Conservation (phyloP, 176 grass and related monocot species). For the Sorghum bicolor region DNA sequence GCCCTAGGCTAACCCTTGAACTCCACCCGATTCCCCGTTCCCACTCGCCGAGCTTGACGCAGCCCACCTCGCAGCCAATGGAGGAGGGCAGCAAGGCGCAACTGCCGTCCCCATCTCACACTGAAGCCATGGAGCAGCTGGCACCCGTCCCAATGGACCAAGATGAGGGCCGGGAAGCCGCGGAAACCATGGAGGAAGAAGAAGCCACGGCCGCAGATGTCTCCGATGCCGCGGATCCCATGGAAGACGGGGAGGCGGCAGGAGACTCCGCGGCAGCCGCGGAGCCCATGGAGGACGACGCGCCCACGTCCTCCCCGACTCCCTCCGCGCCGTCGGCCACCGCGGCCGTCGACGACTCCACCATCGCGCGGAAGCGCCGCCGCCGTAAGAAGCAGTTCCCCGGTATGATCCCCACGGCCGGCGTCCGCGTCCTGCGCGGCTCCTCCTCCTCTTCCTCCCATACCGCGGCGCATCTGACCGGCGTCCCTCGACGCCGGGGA, state of each 20-base stretch:
- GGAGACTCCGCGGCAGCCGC: neutral
- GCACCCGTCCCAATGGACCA: constrained; percentile 36
- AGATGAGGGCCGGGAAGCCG: constrained; percentile 2
- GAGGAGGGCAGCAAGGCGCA: constrained; percentile 28
- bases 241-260: constrained; percentile 41
- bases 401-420: constrained; percentile 74
- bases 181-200: constrained; percentile 50
- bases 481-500: constrained; percentile 50
- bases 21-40: constrained; percentile 19
- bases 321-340: constrained; percentile 37
- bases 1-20: constrained; percentile 38
- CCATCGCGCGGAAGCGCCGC: constrained; percentile 59
- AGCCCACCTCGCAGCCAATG: constrained; percentile 22
- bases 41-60: constrained; percentile 9
- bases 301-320: constrained; percentile 48
- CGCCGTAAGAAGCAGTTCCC: constrained; percentile 98
- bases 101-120: neutral
- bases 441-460: constrained; percentile 37
- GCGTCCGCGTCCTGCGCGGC: constrained; percentile 57
- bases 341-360: constrained; percentile 36
- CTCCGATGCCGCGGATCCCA: constrained; percentile 14
- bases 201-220: constrained; percentile 11
- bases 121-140: neutral
- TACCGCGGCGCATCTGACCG: constrained; percentile 31
- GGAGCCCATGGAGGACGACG: constrained; percentile 57